Percentiles rank a stretch among this genome's conserved stretches.
Conservation (phyloP, 805 yeast genomes). For the Yamadazyma akitaensis region DNA sequence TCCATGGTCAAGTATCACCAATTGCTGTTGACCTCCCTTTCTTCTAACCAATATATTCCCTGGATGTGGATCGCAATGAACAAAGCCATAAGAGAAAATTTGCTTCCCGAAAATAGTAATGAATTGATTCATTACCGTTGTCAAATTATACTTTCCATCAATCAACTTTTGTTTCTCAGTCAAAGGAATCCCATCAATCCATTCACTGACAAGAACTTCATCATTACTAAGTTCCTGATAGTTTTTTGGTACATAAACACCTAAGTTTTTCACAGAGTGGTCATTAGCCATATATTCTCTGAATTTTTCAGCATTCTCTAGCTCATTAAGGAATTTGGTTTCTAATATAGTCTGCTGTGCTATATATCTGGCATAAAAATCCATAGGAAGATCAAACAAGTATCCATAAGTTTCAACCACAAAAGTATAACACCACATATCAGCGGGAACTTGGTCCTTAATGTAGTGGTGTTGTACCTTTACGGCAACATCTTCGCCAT, state of each 20-base stretch:
- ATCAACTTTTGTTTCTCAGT: constrained; percentile 43
- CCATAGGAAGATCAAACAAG: constrained; percentile 63
- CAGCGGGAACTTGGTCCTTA: constrained; percentile 56
- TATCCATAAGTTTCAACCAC: constrained; percentile 52
- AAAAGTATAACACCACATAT: constrained; percentile 53
- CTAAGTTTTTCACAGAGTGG: constrained; percentile 27
- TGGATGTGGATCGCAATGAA: constrained; percentile 80
- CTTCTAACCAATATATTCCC: constrained; percentile 65
- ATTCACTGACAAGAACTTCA: constrained; percentile 62
- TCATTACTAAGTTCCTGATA: constrained; percentile 44
- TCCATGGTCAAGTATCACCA: constrained; percentile 75
- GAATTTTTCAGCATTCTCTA: constrained; percentile 47
- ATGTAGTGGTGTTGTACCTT: constrained; percentile 67
- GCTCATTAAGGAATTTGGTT: constrained; percentile 58
- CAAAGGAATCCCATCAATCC: constrained; percentile 71
- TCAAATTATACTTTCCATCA: constrained; percentile 35
- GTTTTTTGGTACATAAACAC: constrained; percentile 55
- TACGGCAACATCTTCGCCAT: constrained; percentile 56
- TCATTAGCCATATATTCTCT: constrained; percentile 40
- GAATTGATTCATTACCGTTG: constrained; percentile 47
- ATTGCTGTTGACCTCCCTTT: constrained; percentile 41
- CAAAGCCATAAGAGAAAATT: constrained; percentile 62
- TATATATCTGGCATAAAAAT: constrained; percentile 53
- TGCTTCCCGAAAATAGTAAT: constrained; percentile 52
- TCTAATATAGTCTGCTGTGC: constrained; percentile 57